Percentiles rank a stretch among this genome's conserved stretches.
Evolutionary conservation across 2,329 filamentous ascomycete species (phyloP).

Genomic region (Penicillium digitatum): DNA sequence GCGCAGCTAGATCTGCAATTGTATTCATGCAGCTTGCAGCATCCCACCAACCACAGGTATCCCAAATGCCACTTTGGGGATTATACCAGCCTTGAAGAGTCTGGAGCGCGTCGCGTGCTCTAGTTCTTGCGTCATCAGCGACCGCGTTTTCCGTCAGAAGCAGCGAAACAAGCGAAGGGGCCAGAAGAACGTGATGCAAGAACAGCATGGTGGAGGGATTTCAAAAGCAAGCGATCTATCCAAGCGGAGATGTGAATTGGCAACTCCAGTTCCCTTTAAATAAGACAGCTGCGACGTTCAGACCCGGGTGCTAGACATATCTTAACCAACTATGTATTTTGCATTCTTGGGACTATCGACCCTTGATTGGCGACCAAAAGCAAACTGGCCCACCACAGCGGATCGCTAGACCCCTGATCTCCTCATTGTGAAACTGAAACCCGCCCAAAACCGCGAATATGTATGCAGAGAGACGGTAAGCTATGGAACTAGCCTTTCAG

Average conservation of each 20-base stretch:
- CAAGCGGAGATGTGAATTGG: neutral
- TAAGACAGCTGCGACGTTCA: slow-evolving; percentile 6
- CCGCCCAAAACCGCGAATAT: neutral
- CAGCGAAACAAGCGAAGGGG: slow-evolving; percentile 6
- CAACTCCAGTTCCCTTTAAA: slow-evolving; percentile 11
- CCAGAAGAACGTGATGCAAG: slow-evolving; percentile 5
- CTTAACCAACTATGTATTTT: slow-evolving; percentile 9
- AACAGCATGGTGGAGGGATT: slow-evolving; percentile 12
- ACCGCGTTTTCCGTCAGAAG: slow-evolving; percentile 5
- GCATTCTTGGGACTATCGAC: slow-evolving; percentile 12
- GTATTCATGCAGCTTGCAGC: slow-evolving; percentile 63
- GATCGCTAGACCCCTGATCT: slow-evolving; percentile 16
- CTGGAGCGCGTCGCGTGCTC: slow-evolving; percentile 31
- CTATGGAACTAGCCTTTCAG: slow-evolving; percentile 12
- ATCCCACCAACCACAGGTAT: slow-evolving; percentile 69
- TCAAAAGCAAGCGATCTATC: slow-evolving; percentile 1
- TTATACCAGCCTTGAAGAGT: slow-evolving; percentile 62
- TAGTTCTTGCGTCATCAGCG: slow-evolving; percentile 13
- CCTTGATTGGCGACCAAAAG: slow-evolving; percentile 18
- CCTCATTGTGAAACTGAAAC: slow-evolving; percentile 1
- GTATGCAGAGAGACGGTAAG: neutral
- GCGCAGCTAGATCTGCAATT: slow-evolving; percentile 52
- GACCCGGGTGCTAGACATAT: slow-evolving; percentile 2
- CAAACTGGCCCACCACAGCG: slow-evolving; percentile 12
- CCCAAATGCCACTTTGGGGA: slow-evolving; percentile 57